Evolutionary conservation across 345 rosid genomes (phyloP).

Genomic region (Ceriops decandra): DNA sequence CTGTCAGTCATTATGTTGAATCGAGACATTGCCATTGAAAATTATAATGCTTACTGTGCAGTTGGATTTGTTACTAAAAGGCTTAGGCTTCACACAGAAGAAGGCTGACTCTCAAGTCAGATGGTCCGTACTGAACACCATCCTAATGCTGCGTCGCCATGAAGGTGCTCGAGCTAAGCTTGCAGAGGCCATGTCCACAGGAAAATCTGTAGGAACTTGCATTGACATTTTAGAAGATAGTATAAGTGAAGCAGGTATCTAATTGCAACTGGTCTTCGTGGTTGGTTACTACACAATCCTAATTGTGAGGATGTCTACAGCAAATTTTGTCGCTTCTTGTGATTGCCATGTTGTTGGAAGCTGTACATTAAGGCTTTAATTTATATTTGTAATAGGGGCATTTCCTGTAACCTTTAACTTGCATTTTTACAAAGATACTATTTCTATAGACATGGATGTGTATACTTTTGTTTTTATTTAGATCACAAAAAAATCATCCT

Average conservation of each 20-base stretch:
- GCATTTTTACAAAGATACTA: too few species aligned
- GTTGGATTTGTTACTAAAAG: slow-evolving; percentile 61
- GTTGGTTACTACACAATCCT: background rate
- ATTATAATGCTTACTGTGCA: slow-evolving; percentile 19
- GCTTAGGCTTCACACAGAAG: slow-evolving; percentile 86
- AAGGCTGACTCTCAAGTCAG: slow-evolving; percentile 84
- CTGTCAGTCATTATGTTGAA: background rate
- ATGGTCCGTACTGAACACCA: slow-evolving; percentile 79
- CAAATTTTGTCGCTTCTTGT: background rate
- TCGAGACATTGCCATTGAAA: background rate
- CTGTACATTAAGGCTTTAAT: background rate
- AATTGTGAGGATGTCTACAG: background rate
- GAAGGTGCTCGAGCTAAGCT: slow-evolving; percentile 58
- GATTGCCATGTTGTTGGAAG: background rate
- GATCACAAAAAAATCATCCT: too few species aligned
- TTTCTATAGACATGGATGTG: too few species aligned
- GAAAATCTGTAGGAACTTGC: slow-evolving; percentile 68
- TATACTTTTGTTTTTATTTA: too few species aligned
- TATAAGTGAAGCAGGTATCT: slow-evolving; percentile 47
- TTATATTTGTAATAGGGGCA: too few species aligned
- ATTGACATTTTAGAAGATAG: slow-evolving; percentile 53
- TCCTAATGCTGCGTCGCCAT: slow-evolving; percentile 70
- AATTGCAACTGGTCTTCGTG: slow-evolving; percentile 9
- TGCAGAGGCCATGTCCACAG: slow-evolving; percentile 65
- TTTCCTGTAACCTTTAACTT: too few species aligned